Conservation (phyloP, 441 rosid genomes). For the Adansonia gregorii region DNA sequence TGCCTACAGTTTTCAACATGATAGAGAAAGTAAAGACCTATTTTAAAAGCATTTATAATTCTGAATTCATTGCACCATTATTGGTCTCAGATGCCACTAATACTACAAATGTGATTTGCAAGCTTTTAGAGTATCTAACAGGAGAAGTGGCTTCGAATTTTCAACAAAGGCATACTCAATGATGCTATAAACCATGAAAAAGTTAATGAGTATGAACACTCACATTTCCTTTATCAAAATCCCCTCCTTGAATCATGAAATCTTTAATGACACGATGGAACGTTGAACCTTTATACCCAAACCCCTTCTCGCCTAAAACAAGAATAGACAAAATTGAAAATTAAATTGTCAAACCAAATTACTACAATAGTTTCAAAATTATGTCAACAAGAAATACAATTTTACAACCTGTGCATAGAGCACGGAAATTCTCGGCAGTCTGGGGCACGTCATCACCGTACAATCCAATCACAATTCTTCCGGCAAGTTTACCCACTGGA, state of each 20-base stretch:
- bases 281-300: constrained; percentile 78
- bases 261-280: constrained; percentile 95
- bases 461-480: constrained; percentile 90
- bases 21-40: not conserved
- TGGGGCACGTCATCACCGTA: constrained; percentile 95
- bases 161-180: not conserved
- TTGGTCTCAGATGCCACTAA: constrained; percentile 15
- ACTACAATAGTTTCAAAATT: too few species aligned
- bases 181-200: not conserved
- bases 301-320: constrained; percentile 88
- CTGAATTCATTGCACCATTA: not conserved
- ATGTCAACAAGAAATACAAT: not conserved
- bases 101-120: not conserved
- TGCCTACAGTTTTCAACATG: not conserved
- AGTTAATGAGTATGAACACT: constrained; percentile 30
- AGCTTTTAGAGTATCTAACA: not conserved
- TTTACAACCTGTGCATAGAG: constrained; percentile 86
- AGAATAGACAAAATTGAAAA: constrained; percentile 16
- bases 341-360: not conserved
- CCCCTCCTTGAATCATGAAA: constrained; percentile 99
- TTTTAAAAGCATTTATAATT: not conserved
- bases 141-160: not conserved
- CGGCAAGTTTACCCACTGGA: constrained; percentile 84
- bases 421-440: constrained; percentile 93
- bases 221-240: constrained; percentile 97